Evolutionary conservation across 2,329 filamentous ascomycete species (phyloP).

Genomic region (Sporothrix phasma): DNA sequence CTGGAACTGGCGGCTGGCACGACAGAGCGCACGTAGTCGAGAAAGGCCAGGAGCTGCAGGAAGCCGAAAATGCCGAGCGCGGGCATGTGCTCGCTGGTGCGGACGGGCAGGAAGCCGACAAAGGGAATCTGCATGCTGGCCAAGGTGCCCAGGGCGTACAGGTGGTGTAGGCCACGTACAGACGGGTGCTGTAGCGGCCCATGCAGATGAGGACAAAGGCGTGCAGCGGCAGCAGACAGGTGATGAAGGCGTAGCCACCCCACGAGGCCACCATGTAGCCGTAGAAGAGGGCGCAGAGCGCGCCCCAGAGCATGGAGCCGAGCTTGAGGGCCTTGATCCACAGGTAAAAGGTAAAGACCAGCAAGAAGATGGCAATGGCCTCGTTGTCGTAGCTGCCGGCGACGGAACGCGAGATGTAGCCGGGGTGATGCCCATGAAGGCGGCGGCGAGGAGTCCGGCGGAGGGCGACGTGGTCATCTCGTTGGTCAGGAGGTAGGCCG

Average conservation of each 20-base stretch:
- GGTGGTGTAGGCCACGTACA: constrained; percentile 95
- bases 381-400: constrained; percentile 97
- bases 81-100: constrained; percentile 97
- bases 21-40: constrained; percentile 81
- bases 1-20: constrained; percentile 87
- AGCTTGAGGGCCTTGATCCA: constrained; percentile 99
- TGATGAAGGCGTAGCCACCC: constrained; percentile 99
- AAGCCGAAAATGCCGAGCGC: constrained; percentile 92
- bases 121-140: constrained; percentile 99
- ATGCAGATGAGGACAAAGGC: constrained; percentile 90
- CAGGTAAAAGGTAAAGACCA: constrained; percentile 96
- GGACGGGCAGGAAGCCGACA: constrained; percentile 91
- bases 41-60: constrained; percentile 83
- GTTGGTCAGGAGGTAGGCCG: constrained; percentile 87
- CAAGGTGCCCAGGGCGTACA: constrained; percentile 93
- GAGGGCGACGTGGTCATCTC: constrained; percentile 96
- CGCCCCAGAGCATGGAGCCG: constrained; percentile 94
- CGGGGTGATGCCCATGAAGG: constrained; percentile 94
- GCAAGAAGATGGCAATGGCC: constrained; percentile 95
- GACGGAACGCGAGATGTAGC: constrained; percentile 95
- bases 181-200: constrained; percentile 86
- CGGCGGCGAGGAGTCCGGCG: constrained; percentile 84
- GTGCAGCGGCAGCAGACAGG: constrained; percentile 89
- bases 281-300: constrained; percentile 89
- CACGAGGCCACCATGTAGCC: constrained; percentile 99